Percentiles rank a stretch among this genome's conserved stretches.
These are phyloP conservation scores for Pyronema domesticum DNA, from an alignment of 495 filamentous ascomycete genomes.

Conservation along the genomic window DNA sequence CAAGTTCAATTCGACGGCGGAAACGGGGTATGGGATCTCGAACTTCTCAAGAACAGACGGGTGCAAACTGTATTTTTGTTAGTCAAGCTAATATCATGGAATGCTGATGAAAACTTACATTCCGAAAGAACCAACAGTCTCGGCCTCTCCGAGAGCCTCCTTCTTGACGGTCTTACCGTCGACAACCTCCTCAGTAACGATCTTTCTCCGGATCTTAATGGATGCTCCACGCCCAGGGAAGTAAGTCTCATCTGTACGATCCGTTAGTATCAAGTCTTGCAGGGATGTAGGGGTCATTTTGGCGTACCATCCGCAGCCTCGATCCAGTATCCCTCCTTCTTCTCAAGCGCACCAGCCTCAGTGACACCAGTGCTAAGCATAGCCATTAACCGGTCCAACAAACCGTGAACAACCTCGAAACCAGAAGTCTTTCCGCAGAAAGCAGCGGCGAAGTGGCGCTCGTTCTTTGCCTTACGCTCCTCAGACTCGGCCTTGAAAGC, in stretches of 20 bases:
- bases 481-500: conserved; percentile 62
- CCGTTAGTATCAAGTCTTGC: conserved; percentile 2
- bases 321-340: conserved; percentile 73
- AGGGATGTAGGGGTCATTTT: conserved; percentile 9
- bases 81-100: background rate
- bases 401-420: conserved; percentile 89
- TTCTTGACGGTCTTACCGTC: background rate
- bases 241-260: conserved; percentile 55
- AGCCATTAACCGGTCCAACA: conserved; percentile 76
- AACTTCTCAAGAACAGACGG: conserved; percentile 85
- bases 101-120: conserved; percentile 30
- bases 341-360: conserved; percentile 29
- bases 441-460: conserved; percentile 86
- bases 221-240: conserved; percentile 77
- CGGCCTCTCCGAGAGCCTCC: conserved; percentile 36
- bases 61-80: conserved; percentile 36
- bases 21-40: conserved; percentile 83
- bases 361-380: conserved; percentile 80
- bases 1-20: conserved; percentile 86
- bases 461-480: conserved; percentile 77
- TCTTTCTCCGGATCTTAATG: conserved; percentile 29
- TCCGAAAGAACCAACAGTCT: conserved; percentile 70
- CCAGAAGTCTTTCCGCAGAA: conserved; percentile 90
- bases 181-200: background rate
- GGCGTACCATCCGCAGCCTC: conserved; percentile 58